Percentiles rank a stretch among this genome's conserved stretches.
phyloP scores from a whole-genome alignment of 2,329 filamentous ascomycete genomes.

The Calonectria pseudoreteaudii region DNA sequence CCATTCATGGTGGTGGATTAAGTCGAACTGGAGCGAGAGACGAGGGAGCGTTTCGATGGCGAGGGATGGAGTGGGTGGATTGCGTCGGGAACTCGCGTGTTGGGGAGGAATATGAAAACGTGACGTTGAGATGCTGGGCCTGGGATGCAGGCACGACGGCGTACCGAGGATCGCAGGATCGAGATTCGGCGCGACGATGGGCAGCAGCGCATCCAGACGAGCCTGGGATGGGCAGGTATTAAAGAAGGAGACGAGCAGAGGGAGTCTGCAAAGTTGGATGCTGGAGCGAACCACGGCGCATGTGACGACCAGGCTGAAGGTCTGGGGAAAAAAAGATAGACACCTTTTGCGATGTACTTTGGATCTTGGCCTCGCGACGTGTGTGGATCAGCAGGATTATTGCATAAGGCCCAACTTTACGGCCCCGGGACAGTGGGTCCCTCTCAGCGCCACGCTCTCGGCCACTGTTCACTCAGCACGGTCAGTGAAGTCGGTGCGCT shows the following conservation, averaged over 20 bases:
- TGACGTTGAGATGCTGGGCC: slow-evolving; percentile 19
- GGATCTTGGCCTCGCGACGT: slow-evolving; percentile 15
- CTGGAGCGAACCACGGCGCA: slow-evolving; percentile 44
- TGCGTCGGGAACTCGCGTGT: slow-evolving; percentile 17
- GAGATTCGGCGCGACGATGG: slow-evolving; percentile 34
- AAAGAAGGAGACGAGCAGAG: slow-evolving; percentile 24
- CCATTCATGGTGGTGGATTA: slow-evolving; percentile 56
- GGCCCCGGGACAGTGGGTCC: slow-evolving; percentile 15
- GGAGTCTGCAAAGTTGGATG: slow-evolving; percentile 24
- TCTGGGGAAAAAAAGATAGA: slow-evolving; percentile 44
- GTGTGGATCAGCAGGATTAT: slow-evolving; percentile 47
- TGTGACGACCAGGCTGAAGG: slow-evolving; percentile 45
- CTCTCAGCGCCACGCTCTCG: slow-evolving; percentile 3
- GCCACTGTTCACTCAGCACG: slow-evolving; percentile 2
- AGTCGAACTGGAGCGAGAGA: slow-evolving; percentile 14
- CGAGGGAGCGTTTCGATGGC: slow-evolving; percentile 20
- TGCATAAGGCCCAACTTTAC: slow-evolving; percentile 31
- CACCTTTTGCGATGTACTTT: slow-evolving; percentile 27
- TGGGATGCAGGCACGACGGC: slow-evolving; percentile 29
- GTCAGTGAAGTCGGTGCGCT: background rate
- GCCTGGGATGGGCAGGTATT: slow-evolving; percentile 24
- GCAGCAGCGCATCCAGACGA: slow-evolving; percentile 42
- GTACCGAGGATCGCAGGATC: slow-evolving; percentile 37
- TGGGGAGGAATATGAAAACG: slow-evolving; percentile 26
- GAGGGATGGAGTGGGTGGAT: slow-evolving; percentile 18